Percentiles rank a stretch among this genome's conserved stretches.
Evolutionary conservation across 306 rosid genomes (phyloP).

Genomic region (Malus domestica): DNA sequence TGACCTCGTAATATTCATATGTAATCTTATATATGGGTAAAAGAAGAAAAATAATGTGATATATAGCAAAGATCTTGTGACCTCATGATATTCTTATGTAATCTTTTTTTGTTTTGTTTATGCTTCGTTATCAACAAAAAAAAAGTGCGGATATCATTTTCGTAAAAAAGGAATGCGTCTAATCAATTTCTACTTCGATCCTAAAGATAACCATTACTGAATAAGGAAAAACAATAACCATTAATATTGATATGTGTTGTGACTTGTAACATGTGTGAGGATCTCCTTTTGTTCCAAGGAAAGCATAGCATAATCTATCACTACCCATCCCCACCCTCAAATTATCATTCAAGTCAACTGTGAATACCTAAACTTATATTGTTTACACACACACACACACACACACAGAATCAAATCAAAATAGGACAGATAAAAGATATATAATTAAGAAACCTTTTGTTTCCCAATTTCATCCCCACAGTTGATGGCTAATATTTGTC

Average conservation of each 20-base stretch:
- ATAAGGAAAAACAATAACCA: background rate
- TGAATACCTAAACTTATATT: background rate
- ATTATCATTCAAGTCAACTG: background rate
- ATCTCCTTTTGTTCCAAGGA: background rate
- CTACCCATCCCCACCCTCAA: background rate
- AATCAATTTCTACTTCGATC: background rate
- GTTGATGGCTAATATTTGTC: background rate
- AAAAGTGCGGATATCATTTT: no score
- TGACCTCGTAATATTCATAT: no score
- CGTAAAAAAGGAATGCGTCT: no score
- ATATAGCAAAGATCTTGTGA: no score
- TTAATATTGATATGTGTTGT: background rate
- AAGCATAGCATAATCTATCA: background rate
- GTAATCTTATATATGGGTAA: no score
- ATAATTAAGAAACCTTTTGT: background rate
- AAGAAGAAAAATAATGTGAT: no score
- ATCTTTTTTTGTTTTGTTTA: no score
- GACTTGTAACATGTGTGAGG: background rate
- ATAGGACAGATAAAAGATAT: no score
- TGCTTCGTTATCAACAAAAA: no score
- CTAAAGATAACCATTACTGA: background rate
- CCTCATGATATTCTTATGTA: no score
- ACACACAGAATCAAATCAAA: no score
- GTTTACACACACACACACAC: no score
- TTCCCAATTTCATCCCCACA: slow-evolving; percentile 15